These are phyloP conservation scores for Blastobotrys chiropterorum DNA, from an alignment of 805 yeast species.

Conservation along the genomic window DNA sequence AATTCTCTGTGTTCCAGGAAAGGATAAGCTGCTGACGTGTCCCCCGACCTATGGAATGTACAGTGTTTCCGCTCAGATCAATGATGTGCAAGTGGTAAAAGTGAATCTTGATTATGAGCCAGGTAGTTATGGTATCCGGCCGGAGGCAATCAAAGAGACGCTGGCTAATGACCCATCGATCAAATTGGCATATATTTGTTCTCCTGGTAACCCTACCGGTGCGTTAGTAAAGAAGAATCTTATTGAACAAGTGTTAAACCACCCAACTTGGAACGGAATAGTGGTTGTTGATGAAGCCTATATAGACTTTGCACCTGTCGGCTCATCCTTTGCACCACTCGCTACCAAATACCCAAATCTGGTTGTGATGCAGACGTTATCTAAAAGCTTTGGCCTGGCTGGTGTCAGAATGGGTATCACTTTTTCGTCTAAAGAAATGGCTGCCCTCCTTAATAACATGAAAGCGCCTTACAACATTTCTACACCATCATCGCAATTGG, in stretches of 20 bases:
- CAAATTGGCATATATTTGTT: conserved; percentile 76
- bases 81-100: conserved; percentile 71
- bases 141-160: conserved; percentile 46
- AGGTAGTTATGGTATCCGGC: conserved; percentile 54
- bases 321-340: conserved; percentile 66
- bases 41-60: conserved; percentile 99
- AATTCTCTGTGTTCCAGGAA: conserved; percentile 75
- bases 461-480: conserved; percentile 96
- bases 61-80: conserved; percentile 80
- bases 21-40: conserved; percentile 74
- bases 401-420: conserved; percentile 89
- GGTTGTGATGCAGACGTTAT: conserved; percentile 84
- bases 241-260: conserved; percentile 43
- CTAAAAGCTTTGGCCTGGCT: conserved; percentile 94
- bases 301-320: conserved; percentile 69
- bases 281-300: conserved; percentile 93
- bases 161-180: conserved; percentile 53
- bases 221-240: conserved; percentile 46
- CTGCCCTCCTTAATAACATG: conserved; percentile 73
- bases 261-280: conserved; percentile 60
- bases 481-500: conserved; percentile 68
- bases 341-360: conserved; percentile 79
- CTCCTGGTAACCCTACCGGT: conserved; percentile 97
- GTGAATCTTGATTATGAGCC: conserved; percentile 59
- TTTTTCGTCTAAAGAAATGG: conserved; percentile 52